phyloP scores from a whole-genome alignment of 2,329 filamentous ascomycete genomes.

The Myriosclerotinia duriaeana region DNA sequence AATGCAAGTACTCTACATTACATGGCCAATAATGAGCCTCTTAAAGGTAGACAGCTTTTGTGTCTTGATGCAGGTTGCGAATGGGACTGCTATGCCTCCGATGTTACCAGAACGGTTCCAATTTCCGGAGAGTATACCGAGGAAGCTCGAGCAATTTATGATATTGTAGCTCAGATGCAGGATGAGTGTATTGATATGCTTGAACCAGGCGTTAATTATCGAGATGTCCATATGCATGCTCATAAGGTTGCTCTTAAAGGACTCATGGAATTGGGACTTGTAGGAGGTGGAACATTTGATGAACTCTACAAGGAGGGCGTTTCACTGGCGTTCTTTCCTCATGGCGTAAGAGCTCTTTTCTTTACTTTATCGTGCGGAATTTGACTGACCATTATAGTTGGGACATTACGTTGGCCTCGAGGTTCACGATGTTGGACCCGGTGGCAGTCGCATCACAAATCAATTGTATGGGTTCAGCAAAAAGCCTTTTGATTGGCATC shows the following conservation, averaged over 20 bases:
- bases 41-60: constrained; percentile 69
- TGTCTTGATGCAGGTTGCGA: constrained; percentile 88
- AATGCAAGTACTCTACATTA: constrained; percentile 90
- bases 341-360: constrained; percentile 46
- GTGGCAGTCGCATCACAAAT: constrained; percentile 40
- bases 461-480: constrained; percentile 33
- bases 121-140: constrained; percentile 67
- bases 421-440: constrained; percentile 57
- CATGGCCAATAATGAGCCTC: constrained; percentile 70
- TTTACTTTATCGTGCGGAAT: background rate
- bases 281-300: constrained; percentile 60
- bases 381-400: constrained; percentile 19
- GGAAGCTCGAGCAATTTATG: constrained; percentile 72
- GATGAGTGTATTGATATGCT: constrained; percentile 67
- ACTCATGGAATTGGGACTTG: constrained; percentile 68
- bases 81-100: constrained; percentile 80
- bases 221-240: constrained; percentile 70
- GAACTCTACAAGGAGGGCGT: constrained; percentile 55
- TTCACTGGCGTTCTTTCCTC: constrained; percentile 63
- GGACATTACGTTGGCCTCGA: constrained; percentile 62
- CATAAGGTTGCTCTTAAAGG: constrained; percentile 70
- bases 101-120: constrained; percentile 87
- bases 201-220: constrained; percentile 67
- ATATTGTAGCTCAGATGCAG: constrained; percentile 80
- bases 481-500: constrained; percentile 22